Base-by-base conservation (phyloP, 78 protist species). In the Dictyostelium intermedium region DNA sequence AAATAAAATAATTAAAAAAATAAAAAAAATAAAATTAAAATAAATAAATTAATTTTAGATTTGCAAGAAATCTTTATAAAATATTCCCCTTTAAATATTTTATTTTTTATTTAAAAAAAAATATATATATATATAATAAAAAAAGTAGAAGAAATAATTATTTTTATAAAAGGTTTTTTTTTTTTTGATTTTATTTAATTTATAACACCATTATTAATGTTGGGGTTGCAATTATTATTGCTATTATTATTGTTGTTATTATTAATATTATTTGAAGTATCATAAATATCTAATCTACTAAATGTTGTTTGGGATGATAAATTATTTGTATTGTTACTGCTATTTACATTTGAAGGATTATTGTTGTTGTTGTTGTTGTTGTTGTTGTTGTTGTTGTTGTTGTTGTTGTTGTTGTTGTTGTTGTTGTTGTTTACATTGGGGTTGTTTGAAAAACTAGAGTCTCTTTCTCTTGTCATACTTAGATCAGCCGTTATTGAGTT, bases 401-500 rank as follows among this genome's bases (percentile, higher is more conserved):
- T 32, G n/a, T 9, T 70, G 27, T n/a, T 70, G 4, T 6, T 70
- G 23, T 76, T 34, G 11, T 14, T 11, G 20, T 76, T 37, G 11
- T 39, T 34, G 14, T 37, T 76, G 47, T 78, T 78, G 16, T n/a
- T 77, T 39, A 16, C 45, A 34, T 43, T 77, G 32, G 20, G 47
- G 30, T 45, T 79, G 16, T 45, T 27, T 18, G 80, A 73, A 34
- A 34, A 73, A 32, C 80, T 34, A 32, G 39, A 50, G 66, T 83
- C 61, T 66, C 87, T 83, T 34, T 84, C 91, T 23, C 47, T 78
- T 61, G 93, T 66, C 32, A 87, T 25, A 25, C 61, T 37, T 37
- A 87, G 47, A 50, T 89, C 93, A n/a, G 93, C 93, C 32, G 82
- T 61, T 5, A 89, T 80, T 18, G 93, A 89, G 70, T 81, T 80